Base-by-base conservation (phyloP, 2,329 filamentous ascomycete genomes). In the Aspergillus sp. region DNA sequence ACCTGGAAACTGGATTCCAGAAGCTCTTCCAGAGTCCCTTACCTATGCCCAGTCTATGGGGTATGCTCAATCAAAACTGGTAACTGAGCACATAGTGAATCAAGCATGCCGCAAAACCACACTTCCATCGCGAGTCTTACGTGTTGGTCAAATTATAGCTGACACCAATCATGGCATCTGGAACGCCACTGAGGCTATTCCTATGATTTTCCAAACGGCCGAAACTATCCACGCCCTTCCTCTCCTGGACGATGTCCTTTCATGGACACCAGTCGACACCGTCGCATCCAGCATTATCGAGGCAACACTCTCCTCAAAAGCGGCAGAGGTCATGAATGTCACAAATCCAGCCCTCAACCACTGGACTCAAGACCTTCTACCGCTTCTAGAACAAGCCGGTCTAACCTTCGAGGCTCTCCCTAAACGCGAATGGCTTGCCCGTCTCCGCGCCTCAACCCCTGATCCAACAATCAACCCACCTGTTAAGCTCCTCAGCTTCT, bases 401-500 rank as follows among this genome's bases (percentile, higher is more conserved):
- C 58, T 73, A 3, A 75, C 60, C 3, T 73, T 72, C 19, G 64
- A 69, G 22, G 60, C 55, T 24, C 48, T 70, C 2, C 47, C 53
- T 5, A 63, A 64, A 42, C 60, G 59, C 15, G 70, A 68, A 48
- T 73, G 70, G 70, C 40, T 72, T 7, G 54, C 62, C 2, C 68
- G 74, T 5, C 66, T 85, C 6, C 72, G 77, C 3, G 3, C 27
- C 27, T 78, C 78, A 2, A 77, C 83, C 51, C 74, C 71, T 9
- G 79, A 85, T 64, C 78, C 80, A 0, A 56, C 73, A 6, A 66
- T 59, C 22, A 84, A 84, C 61, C 81, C 82, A 3, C 76, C 79
- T 0, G 75, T 82, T 63, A 83, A 83, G 64, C 70, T 84, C 1
- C 59, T 83, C 2, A 80, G 82, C 46, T 84, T 82, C 69, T 84